Conservation (phyloP, 768 basidiomycete genomes). For the Rhodotorula kratochvilovae region DNA sequence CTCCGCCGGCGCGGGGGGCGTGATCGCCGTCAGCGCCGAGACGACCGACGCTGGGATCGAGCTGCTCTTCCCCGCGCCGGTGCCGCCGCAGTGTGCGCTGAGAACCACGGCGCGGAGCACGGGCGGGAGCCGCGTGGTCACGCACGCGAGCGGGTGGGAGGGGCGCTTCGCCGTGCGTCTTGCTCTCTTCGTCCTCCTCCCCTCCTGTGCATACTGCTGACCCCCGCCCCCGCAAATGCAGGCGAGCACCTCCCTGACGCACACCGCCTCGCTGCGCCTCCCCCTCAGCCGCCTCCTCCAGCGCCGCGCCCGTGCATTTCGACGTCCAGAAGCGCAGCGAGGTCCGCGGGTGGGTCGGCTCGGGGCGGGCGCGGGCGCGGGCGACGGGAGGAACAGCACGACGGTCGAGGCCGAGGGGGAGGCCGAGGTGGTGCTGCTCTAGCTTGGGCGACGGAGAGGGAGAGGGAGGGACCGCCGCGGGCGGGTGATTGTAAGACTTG, state of each 20-base stretch:
- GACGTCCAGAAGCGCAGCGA: background rate
- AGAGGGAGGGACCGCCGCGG: no score
- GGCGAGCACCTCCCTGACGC: background rate
- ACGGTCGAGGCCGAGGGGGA: background rate
- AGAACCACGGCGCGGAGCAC: background rate
- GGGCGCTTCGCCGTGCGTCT: conserved; percentile 1
- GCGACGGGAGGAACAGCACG: no score
- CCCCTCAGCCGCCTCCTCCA: background rate
- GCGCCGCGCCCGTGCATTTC: background rate
- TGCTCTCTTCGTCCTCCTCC: background rate
- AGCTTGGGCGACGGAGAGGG: no score
- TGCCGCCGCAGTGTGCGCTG: background rate
- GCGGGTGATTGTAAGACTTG: no score
- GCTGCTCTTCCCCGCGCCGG: background rate
- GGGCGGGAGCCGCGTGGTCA: background rate
- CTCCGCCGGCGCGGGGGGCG: background rate
- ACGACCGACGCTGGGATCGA: conserved; percentile 6
- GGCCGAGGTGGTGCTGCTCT: background rate
- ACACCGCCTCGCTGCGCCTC: background rate
- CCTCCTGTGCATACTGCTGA: no score
- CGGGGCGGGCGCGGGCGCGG: background rate
- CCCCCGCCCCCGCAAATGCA: background rate
- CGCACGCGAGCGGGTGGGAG: background rate
- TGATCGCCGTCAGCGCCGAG: background rate
- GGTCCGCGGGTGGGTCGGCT: background rate